Conservation (phyloP, 1,284 basidiomycete genomes). For the Cutaneotrichosporon sp. region DNA sequence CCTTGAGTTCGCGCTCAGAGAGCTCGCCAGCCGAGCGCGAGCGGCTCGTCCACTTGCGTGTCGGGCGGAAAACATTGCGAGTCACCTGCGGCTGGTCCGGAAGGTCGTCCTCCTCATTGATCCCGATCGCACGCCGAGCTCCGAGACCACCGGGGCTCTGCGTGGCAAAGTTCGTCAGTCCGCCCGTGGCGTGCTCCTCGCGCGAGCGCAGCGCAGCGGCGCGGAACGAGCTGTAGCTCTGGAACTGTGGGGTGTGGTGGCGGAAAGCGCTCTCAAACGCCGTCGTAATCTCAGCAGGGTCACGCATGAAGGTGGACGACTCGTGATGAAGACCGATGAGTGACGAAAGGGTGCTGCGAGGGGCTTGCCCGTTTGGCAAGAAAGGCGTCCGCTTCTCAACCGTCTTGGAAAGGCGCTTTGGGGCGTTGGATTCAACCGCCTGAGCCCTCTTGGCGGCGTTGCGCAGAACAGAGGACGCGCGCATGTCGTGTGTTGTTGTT, state of each 20-base stretch:
- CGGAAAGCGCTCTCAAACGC: conserved; percentile 43
- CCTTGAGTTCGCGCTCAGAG: conserved; percentile 38
- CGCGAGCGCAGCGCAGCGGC: conserved; percentile 1
- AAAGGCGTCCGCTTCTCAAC: conserved; percentile 3
- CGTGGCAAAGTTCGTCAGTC: conserved; percentile 23
- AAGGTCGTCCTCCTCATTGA: conserved; percentile 5
- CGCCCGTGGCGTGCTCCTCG: conserved; percentile 14
- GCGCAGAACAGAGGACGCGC: neutral
- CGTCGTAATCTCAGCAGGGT: conserved; percentile 30
- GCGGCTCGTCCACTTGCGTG: conserved; percentile 10
- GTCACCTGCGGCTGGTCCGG: conserved; percentile 10
- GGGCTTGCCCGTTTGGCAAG: conserved; percentile 26
- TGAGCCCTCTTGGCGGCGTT: too few relatives aligned
- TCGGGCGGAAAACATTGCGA: conserved; percentile 17
- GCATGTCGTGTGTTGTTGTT: neutral
- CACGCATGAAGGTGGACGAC: conserved; percentile 44
- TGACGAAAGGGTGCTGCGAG: conserved; percentile 31
- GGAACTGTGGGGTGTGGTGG: conserved; percentile 23
- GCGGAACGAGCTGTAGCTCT: conserved; percentile 17
- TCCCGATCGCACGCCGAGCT: conserved; percentile 14
- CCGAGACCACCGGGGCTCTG: conserved; percentile 14
- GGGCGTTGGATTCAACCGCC: neutral
- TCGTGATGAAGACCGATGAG: conserved; percentile 48
- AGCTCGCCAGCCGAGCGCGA: conserved; percentile 13
- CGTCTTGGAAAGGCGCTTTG: neutral